Conservation (phyloP, 2,329 filamentous ascomycete genomes). For the Aphanocladium album region DNA sequence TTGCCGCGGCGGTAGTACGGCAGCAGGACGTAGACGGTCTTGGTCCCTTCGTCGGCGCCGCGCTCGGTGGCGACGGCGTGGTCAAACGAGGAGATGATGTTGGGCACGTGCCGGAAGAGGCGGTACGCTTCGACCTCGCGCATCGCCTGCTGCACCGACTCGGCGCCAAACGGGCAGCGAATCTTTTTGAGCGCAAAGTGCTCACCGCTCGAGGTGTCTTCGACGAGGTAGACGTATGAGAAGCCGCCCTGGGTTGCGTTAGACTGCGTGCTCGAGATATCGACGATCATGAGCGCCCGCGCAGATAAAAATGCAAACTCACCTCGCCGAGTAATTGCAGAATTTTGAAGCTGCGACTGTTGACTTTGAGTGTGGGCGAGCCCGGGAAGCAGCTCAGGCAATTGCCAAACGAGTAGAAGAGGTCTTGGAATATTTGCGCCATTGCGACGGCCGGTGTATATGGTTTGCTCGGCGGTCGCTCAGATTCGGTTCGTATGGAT, state of each 20-base stretch:
- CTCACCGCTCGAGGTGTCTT: conserved; percentile 78
- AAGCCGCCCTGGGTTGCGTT: conserved; percentile 69
- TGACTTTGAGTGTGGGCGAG: conserved; percentile 91
- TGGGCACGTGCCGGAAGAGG: conserved; percentile 74
- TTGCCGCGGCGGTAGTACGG: conserved; percentile 96
- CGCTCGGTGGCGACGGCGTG: conserved; percentile 75
- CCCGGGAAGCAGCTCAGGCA: conserved; percentile 96
- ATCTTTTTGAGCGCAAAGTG: conserved; percentile 98
- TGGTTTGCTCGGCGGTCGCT: background rate
- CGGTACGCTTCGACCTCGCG: conserved; percentile 97
- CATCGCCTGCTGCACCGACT: conserved; percentile 90
- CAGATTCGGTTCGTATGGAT: background rate
- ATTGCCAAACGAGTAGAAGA: conserved; percentile 86
- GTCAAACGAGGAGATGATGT: conserved; percentile 83
- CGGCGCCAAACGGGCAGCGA: conserved; percentile 93
- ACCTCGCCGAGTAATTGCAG: conserved; percentile 88
- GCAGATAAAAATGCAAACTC: conserved; percentile 18
- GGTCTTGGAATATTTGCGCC: conserved; percentile 81
- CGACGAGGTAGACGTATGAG: conserved; percentile 97
- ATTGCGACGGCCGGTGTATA: conserved; percentile 37
- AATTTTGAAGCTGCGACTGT: conserved; percentile 92
- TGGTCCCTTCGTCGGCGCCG: conserved; percentile 58
- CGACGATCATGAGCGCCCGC: too few relatives aligned
- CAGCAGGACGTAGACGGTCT: conserved; percentile 94
- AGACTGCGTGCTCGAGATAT: conserved; percentile 1